These are phyloP conservation scores for Phlegmacium glaucopus DNA, from an alignment of 768 basidiomycete genomes.

Conservation along the genomic window DNA sequence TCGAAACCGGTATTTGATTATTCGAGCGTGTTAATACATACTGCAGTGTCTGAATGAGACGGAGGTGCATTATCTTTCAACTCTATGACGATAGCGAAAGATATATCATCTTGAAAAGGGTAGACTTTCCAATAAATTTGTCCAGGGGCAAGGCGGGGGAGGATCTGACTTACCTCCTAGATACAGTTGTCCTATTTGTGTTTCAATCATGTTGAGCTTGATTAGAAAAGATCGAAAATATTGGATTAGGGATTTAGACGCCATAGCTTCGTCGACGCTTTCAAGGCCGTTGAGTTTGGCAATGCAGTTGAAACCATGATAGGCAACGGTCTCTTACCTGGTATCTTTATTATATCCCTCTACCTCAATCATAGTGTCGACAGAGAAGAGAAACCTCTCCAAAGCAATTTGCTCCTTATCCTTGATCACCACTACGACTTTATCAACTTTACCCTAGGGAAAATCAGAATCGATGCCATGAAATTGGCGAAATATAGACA, in stretches of 20 bases:
- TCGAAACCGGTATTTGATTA: not conserved
- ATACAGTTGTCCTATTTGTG: slow-evolving; percentile 59
- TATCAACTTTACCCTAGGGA: slow-evolving; percentile 69
- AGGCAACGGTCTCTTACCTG: slow-evolving; percentile 37
- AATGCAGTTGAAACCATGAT: not conserved
- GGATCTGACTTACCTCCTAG: slow-evolving; percentile 41
- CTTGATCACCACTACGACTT: slow-evolving; percentile 83
- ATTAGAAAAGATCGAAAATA: slow-evolving; percentile 82
- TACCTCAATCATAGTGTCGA: slow-evolving; percentile 78
- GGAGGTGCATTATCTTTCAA: slow-evolving; percentile 65
- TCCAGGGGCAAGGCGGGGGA: no score
- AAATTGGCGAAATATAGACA: not conserved
- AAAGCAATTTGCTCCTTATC: slow-evolving; percentile 73
- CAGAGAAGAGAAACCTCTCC: slow-evolving; percentile 88
- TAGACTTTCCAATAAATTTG: not conserved
- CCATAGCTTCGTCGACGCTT: slow-evolving; percentile 73
- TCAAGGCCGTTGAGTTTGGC: not conserved
- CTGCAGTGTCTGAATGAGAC: slow-evolving; percentile 46
- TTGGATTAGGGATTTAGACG: slow-evolving; percentile 57
- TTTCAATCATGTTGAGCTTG: slow-evolving; percentile 76
- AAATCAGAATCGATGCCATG: not conserved
- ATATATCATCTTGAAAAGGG: slow-evolving; percentile 51
- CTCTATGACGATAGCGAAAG: slow-evolving; percentile 83
- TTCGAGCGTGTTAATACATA: slow-evolving; percentile 6
- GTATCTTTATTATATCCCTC: slow-evolving; percentile 69